Percentiles rank a stretch among this genome's conserved stretches.
Evolutionary conservation across 2,329 filamentous ascomycete species (phyloP).

Genomic region (Tolypocladium sp.): DNA sequence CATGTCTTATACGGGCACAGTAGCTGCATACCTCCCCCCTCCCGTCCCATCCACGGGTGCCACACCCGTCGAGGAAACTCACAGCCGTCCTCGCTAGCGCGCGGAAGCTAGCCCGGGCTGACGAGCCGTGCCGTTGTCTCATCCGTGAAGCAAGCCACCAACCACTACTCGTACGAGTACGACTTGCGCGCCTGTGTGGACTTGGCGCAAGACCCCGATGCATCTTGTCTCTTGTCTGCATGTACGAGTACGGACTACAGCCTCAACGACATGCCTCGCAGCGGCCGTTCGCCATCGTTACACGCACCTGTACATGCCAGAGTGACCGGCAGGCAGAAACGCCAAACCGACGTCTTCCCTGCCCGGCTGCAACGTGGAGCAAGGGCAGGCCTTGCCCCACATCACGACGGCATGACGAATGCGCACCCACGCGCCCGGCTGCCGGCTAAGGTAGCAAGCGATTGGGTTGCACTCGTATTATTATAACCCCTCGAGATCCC

Average conservation of each 20-base stretch:
- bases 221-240: background rate
- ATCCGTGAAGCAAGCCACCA: background rate
- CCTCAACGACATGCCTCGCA: background rate
- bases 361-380: background rate
- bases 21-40: background rate
- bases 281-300: background rate
- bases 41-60: background rate
- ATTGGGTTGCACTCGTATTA: background rate
- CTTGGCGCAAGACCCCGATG: background rate
- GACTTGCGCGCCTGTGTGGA: background rate
- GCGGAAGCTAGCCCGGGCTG: slow-evolving; percentile 3
- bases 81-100: background rate
- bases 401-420: background rate
- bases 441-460: background rate
- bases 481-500: background rate
- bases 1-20: background rate
- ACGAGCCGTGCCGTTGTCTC: slow-evolving; percentile 4
- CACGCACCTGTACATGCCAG: background rate
- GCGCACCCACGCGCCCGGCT: background rate
- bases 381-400: background rate
- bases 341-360: background rate
- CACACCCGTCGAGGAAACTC: background rate
- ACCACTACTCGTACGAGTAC: background rate
- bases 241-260: background rate
- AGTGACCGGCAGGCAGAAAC: background rate